Evolutionary conservation across 805 yeast genomes (phyloP), one percentile per base, ranked within the genome.

Genomic region (Brettanomyces anomalus): DNA sequence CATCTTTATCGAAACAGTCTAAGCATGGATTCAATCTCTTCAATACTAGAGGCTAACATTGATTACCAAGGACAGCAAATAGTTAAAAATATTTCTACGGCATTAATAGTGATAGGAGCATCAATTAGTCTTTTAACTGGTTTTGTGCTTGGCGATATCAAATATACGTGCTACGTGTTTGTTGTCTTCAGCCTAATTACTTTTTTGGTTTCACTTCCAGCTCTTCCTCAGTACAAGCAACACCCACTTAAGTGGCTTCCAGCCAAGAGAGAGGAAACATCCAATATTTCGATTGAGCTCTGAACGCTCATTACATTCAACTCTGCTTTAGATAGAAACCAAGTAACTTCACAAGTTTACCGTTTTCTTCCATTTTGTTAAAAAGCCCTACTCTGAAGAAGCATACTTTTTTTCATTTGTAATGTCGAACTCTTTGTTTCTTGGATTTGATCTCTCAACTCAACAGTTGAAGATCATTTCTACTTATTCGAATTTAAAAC

Each of bases 371-470:
- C 18, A 37, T 24, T 13, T 36, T 24, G 14, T 24, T 36, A 36
- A 24, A 36, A 15, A 5, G 8, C 14, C 20, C 14, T 17, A 35
- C 44, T 35, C 28, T 42, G n/a, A 28, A 32, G 16, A 24, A 24
- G 28, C 28, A 24, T 24, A 24, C 28, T 7, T 24, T 24, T 24
- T 7, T 24, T 24, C n/a, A n/a, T 24, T 24, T 24, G 10, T 7
- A n/a, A 32, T 32, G 34, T 32, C 34, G 15, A 37, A 39, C 36
- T 34, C 20, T 33, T 33, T 69, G 24, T 79, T 62, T 54, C 61
- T 85, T 46, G 96, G 96, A 1, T 77, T 87, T 53, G 97, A 89
- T 58, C 68, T 89, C 21, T 85, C 95, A 2, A 88, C 96, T 14
- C 97, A 88, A 58, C 96, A 87, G 56, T 65, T 89, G 52, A 88